These are phyloP conservation scores for Trypanosoma grayi DNA, from an alignment of 208 protist species.

Conservation along the genomic window DNA sequence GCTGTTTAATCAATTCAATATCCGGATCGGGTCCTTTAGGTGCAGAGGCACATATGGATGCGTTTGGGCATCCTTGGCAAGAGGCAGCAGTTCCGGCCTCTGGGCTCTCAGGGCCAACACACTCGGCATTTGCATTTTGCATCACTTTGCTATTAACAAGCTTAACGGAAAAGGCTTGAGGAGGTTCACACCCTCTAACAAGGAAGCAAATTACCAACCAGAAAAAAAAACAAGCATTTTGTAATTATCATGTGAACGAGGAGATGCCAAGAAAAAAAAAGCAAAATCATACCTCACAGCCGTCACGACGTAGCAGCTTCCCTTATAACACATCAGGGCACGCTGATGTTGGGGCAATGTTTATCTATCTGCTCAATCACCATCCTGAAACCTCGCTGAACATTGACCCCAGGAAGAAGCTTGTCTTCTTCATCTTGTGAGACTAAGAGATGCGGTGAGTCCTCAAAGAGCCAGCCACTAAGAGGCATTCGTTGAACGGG, in stretches of 20 bases:
- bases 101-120: conserved; percentile 94
- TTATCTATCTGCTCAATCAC: conserved; percentile 77
- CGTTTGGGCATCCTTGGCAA: conserved; percentile 98
- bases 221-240: conserved; percentile 17
- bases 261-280: not conserved
- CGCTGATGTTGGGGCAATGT: conserved; percentile 51
- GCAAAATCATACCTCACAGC: not conserved
- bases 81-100: conserved; percentile 93
- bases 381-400: conserved; percentile 60
- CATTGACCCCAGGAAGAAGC: conserved; percentile 56
- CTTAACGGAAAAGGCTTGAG: not conserved
- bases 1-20: conserved; percentile 77
- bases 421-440: conserved; percentile 71
- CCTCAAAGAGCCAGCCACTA: conserved; percentile 83
- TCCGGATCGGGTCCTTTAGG: conserved; percentile 93
- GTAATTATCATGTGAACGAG: not conserved
- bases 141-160: conserved; percentile 13
- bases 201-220: conserved; percentile 4
- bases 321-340: conserved; percentile 27
- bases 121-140: conserved; percentile 60
- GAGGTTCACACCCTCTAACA: not conserved
- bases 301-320: too few species aligned
- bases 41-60: conserved; percentile 92
- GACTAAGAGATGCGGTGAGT: conserved; percentile 67
- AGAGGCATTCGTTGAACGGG: conserved; percentile 66